These are phyloP conservation scores for Pneumocystis oryctolagi DNA, from an alignment of 1,139 yeast genomes.

Conservation along the genomic window DNA sequence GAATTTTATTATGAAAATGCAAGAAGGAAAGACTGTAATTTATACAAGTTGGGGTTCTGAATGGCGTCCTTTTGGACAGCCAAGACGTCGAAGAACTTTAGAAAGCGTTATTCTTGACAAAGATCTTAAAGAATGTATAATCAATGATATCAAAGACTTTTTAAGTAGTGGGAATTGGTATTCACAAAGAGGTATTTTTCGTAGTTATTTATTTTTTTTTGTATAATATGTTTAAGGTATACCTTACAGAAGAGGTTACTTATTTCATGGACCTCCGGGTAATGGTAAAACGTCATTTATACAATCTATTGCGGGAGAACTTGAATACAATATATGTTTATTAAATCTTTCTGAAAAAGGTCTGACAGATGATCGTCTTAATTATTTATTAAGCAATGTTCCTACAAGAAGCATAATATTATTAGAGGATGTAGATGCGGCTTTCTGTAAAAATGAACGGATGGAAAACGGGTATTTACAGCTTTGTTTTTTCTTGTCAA, in stretches of 20 bases:
- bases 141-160: slow-evolving; percentile 67
- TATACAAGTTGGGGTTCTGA: slow-evolving; percentile 96
- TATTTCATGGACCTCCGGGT: slow-evolving; percentile 95
- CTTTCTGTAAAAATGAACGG: slow-evolving; percentile 72
- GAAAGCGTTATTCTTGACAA: slow-evolving; percentile 76
- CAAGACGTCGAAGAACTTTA: slow-evolving; percentile 68
- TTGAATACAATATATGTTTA: slow-evolving; percentile 89
- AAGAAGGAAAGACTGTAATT: slow-evolving; percentile 87
- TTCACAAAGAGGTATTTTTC: slow-evolving; percentile 69
- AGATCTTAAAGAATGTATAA: slow-evolving; percentile 50
- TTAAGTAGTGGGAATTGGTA: slow-evolving; percentile 77
- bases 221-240: not conserved
- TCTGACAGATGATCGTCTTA: slow-evolving; percentile 82
- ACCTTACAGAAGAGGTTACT: slow-evolving; percentile 89
- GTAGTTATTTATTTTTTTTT: not conserved
- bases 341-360: slow-evolving; percentile 80
- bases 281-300: slow-evolving; percentile 92
- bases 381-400: slow-evolving; percentile 88
- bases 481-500: not conserved
- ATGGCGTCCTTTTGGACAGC: slow-evolving; percentile 97
- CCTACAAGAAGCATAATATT: slow-evolving; percentile 77
- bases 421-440: slow-evolving; percentile 91
- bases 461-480: slow-evolving; percentile 32
- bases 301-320: slow-evolving; percentile 90
- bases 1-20: slow-evolving; percentile 58